Conservation (phyloP, 352 stramenopile genomes). For the Pythium myriotylum region DNA sequence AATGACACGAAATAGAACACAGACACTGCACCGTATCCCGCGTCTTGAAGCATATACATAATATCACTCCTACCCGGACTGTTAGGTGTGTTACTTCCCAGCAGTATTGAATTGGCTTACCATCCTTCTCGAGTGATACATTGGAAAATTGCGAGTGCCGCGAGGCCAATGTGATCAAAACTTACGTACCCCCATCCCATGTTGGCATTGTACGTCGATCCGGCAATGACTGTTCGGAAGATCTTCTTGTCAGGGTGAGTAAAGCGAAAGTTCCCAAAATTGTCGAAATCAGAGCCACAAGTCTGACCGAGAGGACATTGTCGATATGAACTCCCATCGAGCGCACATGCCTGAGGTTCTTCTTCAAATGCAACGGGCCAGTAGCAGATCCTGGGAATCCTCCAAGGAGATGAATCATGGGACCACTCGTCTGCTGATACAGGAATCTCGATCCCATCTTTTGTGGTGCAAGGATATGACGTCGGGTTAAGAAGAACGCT, state of each 20-base stretch:
- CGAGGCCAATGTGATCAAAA: slow-evolving; percentile 89
- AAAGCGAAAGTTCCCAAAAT: slow-evolving; percentile 69
- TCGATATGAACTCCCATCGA: slow-evolving; percentile 46
- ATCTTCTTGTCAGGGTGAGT: slow-evolving; percentile 45
- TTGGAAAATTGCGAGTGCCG: slow-evolving; percentile 88
- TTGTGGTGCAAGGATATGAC: slow-evolving; percentile 38
- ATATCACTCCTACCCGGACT: too few species aligned
- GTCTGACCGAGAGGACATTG: slow-evolving; percentile 38
- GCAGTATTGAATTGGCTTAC: too few species aligned
- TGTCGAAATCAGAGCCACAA: slow-evolving; percentile 70
- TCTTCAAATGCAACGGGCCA: slow-evolving; percentile 89
- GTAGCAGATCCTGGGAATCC: slow-evolving; percentile 75
- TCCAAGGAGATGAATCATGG: slow-evolving; percentile 56
- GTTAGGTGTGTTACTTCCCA: too few species aligned
- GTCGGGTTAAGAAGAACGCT: slow-evolving; percentile 41
- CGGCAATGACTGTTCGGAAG: slow-evolving; percentile 36
- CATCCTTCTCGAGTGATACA: slow-evolving; percentile 92
- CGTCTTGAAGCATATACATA: slow-evolving; percentile 49
- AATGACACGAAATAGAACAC: slow-evolving; percentile 88
- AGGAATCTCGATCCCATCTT: slow-evolving; percentile 37
- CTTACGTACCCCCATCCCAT: slow-evolving; percentile 83
- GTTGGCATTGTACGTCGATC: slow-evolving; percentile 62
- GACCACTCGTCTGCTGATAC: slow-evolving; percentile 40
- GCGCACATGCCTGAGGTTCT: slow-evolving; percentile 55
- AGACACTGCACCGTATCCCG: slow-evolving; percentile 43